Conservation (phyloP, 208 protist species). For the Leishmania mexicana region DNA sequence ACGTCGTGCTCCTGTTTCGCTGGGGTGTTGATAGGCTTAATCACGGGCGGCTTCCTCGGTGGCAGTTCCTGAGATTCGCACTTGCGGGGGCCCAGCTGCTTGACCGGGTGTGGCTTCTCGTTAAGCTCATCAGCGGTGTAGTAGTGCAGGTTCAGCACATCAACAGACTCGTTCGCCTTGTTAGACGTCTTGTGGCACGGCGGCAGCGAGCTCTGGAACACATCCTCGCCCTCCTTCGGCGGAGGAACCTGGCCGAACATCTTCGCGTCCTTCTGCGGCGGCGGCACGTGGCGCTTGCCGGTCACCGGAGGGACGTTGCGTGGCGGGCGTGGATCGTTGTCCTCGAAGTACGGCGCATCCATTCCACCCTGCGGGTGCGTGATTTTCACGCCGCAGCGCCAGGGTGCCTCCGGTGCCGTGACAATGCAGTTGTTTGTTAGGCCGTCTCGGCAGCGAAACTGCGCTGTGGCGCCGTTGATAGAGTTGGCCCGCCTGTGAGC, state of each 20-base stretch:
- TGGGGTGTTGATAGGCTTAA: constrained; percentile 55
- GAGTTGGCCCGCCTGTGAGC: background rate
- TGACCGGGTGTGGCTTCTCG: constrained; percentile 48
- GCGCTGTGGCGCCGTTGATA: background rate
- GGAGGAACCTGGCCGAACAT: constrained; percentile 27
- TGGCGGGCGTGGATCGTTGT: constrained; percentile 50
- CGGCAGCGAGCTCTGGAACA: constrained; percentile 15
- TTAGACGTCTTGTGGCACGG: constrained; percentile 47
- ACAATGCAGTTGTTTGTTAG: constrained; percentile 47
- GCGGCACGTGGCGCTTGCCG: constrained; percentile 48
- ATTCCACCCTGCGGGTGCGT: constrained; percentile 28
- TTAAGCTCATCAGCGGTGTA: constrained; percentile 72
- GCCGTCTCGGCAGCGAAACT: constrained; percentile 1
- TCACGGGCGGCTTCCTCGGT: constrained; percentile 38
- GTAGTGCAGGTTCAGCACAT: constrained; percentile 75
- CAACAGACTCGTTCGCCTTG: constrained; percentile 69
- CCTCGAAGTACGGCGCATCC: constrained; percentile 71
- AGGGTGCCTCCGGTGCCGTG: constrained; percentile 34
- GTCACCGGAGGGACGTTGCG: constrained; percentile 26
- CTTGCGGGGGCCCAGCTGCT: constrained; percentile 55
- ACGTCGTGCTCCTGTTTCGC: constrained; percentile 85
- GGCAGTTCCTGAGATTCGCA: constrained; percentile 56
- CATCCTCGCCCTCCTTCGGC: constrained; percentile 1
- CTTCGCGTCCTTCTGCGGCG: constrained; percentile 29
- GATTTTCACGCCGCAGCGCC: constrained; percentile 44